Base-by-base conservation (phyloP, 2,329 filamentous ascomycete genomes). In the Sclerotinia trifoliorum region DNA sequence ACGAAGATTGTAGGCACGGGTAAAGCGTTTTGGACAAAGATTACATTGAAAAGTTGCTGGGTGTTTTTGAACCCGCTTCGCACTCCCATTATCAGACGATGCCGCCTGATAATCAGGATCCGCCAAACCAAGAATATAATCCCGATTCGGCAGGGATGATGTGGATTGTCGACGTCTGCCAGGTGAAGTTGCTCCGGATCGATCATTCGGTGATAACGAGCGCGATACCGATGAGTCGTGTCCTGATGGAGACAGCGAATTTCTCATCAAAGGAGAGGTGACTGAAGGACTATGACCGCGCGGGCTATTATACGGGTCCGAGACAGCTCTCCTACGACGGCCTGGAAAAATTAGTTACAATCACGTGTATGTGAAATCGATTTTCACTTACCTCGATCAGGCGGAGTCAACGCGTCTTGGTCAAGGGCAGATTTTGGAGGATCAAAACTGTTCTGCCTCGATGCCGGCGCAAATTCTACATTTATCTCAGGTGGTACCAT, bases 401-500 rank as follows among this genome's bases (percentile, higher is more conserved):
- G 94, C 0, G 94, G 94, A 63, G 90, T 95, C 70, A 97, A 81
- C 5, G 93, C 93, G 78, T 96, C 92, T 71, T 89, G 85, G 73
- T 92, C 88, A 66, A 78, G 80, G 73, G 88, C 83, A 42, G 84
- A 80, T 75, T 91, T 92, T 26, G 85, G 82, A 39, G 86, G 85
- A 71, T 90, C 90, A 76, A 91, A 90, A 73, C 83, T 87, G 65
- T 83, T 85, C 74, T 86, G 86, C 68, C 85, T 82, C 65, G 90
- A 86, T 11, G 89, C 89, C 32, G 94, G 94, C 21, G 93, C 94
- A 78, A 92, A 93, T 77, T 97, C 92, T 74, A 97, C 95, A 77
- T 95, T 96, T 79, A 97, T 97, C 64, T 94, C 92, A 0, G 94
- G 94, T n/a, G 94, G 92, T 4, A 90, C 90, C 89, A 96, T 95